Evolutionary conservation across 208 protist species (phyloP), one percentile per base, ranked within the genome.

Genomic region (Leptomonas pyrrhocoris): DNA sequence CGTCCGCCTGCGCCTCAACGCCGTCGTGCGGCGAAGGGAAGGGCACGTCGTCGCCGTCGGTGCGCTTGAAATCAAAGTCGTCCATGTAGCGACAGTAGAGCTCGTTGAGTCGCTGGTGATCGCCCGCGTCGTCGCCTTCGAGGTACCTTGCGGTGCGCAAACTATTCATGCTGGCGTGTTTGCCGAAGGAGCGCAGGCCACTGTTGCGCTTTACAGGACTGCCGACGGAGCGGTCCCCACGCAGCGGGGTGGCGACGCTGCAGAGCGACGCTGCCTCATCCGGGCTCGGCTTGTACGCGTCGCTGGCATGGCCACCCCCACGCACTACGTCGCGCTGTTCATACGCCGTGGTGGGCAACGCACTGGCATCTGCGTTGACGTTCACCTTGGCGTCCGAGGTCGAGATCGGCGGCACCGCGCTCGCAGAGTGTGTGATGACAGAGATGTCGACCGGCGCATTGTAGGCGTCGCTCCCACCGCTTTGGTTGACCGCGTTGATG

Each of bases 1-100:
- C 68, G 38, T 81, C 77, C 19, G 49, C 66, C 71, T 81, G 77
- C 19, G 46, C 72, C 21, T 57, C 59, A 5, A 76, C 68, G 34
- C 80, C 80, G 40, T 85, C 75, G 60, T 85, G 80, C 18, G 80
- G 80, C 21, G 80, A 81, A 4, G 80, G 72, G 13, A 77, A 77
- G 13, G 72, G 72, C 21, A 67, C 16, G 31, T 40, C 56, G 27
- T 65, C 64, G 16, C 40, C 58, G 58, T 62, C 58, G 15, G 19
- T 18, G 18, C 42, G 30, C 51, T 13, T 59, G 42, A 77, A 77
- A 28, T 67, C 72, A 16, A 63, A 77, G 46, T 71, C 50, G 25
- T 67, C 40, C 48, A 77, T 65, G 58, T 68, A 68, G 49, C 72
- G 72, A 49, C 48, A 60, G 58, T 77, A 77, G n/a, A 58, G 27